These are phyloP conservation scores for Phylloporus arenicola DNA, from an alignment of 768 basidiomycete genomes.

Conservation along the genomic window DNA sequence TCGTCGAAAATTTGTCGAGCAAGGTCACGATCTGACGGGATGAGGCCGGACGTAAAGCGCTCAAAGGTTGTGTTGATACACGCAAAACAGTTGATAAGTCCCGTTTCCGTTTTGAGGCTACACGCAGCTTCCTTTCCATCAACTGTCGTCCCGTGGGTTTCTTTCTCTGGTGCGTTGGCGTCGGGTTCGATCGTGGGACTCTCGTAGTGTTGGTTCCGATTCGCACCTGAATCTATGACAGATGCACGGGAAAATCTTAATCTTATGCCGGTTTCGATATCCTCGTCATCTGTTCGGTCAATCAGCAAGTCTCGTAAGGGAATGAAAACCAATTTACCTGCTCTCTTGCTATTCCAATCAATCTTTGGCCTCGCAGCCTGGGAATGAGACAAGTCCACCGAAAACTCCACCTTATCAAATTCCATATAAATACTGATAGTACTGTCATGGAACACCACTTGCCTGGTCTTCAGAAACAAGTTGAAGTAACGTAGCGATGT, in stretches of 20 bases:
- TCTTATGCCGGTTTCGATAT: conserved; percentile 66
- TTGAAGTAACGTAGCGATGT: conserved; percentile 68
- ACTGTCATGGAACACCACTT: conserved; percentile 8
- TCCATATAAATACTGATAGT: neutral
- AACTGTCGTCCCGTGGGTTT: conserved; percentile 40
- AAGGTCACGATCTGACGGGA: conserved; percentile 16
- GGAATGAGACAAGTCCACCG: conserved; percentile 59
- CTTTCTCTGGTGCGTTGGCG: conserved; percentile 11
- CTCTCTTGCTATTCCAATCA: conserved; percentile 89
- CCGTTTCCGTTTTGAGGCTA: conserved; percentile 21
- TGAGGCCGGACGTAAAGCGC: conserved; percentile 17
- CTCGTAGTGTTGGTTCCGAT: conserved; percentile 7
- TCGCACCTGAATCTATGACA: conserved; percentile 13
- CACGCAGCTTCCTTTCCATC: conserved; percentile 48
- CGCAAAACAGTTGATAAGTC: conserved; percentile 29
- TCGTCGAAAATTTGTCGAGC: conserved; percentile 13
- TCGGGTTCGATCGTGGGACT: conserved; percentile 11
- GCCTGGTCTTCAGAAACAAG: conserved; percentile 82
- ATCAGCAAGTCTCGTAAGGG: conserved; percentile 2
- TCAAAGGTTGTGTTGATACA: conserved; percentile 26
- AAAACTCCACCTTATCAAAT: conserved; percentile 57
- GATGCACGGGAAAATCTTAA: conserved; percentile 35
- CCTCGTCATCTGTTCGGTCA: conserved; percentile 62
- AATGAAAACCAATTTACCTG: conserved; percentile 42
- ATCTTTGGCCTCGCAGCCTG: conserved; percentile 49